Evolutionary conservation across 2,329 filamentous ascomycete genomes (phyloP), one percentile per base, ranked within the genome.

Genomic region (Cladophialophora exuberans): DNA sequence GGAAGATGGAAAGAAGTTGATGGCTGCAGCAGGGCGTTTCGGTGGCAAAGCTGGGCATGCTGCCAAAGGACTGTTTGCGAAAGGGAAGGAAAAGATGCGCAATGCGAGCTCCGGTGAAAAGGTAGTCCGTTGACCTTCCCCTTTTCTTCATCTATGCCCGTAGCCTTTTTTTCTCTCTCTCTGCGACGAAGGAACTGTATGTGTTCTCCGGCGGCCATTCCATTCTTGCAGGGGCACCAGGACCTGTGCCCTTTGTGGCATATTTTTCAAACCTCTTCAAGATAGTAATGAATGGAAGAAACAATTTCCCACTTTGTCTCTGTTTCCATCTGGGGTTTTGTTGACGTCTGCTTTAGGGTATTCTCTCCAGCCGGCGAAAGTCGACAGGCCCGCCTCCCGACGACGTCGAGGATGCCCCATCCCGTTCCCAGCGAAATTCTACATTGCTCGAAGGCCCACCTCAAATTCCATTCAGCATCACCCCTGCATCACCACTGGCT

Each of bases 21-120:
- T 97, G 68, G 89, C 94, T 62, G 87, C 87, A 18, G 92, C 92
- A 51, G 90, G 90, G 49, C 75, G 84, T 15, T 76, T 87, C 55
- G 82, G 85, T 57, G 84, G 84, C 20, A 87, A 86, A 66, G 85
- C 84, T 26, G 82, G 83, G 60, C 91, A 90, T 69, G 90, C 90
- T 55, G 91, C 92, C 44, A 96, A 96, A 76, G 93, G 92, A 48
- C 73, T 97, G 61, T 86, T 97, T 71, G 90, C 88, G 62, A 96
- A 96, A 76, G 90, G 92, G 64, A 93, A 89, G 75, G 93, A 83
- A 75, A 93, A 90, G 73, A 85, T 96, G 67, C 78, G 78, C 70
- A 78, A 81, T 60, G 82, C 80, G 69, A 83, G 82, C 61, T 73
- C 73, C 49, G 73, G 73, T 68, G 89, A 94, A 73, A 95, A 95